Conservation (phyloP, 148 eudicot genomes). For the Euryodendron excelsum region DNA sequence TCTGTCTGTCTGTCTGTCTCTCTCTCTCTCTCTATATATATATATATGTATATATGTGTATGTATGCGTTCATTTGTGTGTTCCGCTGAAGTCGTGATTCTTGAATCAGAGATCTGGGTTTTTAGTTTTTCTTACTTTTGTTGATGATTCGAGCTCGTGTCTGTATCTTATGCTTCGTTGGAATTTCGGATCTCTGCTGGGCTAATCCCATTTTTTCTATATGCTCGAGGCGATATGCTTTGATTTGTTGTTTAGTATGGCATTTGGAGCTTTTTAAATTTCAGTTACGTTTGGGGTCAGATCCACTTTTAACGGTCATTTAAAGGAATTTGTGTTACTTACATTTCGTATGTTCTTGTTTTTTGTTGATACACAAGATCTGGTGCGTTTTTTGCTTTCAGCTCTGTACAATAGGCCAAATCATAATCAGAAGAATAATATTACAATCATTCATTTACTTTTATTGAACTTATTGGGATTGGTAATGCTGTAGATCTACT, state of each 20-base stretch:
- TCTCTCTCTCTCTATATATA: neutral
- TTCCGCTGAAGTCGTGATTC: neutral
- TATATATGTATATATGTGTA: neutral
- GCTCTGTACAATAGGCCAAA: too few relatives aligned
- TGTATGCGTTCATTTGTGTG: too few relatives aligned
- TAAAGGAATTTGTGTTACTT: neutral
- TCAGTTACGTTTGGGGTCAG: neutral
- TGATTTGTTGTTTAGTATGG: slow-evolving; percentile 18
- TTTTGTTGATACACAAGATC: neutral
- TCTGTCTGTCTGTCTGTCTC: too few relatives aligned
- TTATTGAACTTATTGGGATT: neutral
- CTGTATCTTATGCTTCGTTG: neutral
- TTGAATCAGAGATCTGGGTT: slow-evolving; percentile 2
- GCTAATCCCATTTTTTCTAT: slow-evolving; percentile 7
- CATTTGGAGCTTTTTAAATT: slow-evolving; percentile 5
- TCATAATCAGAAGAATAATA: neutral
- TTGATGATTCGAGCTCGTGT: slow-evolving; percentile 20
- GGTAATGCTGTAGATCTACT: slow-evolving; percentile 3
- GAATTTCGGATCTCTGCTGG: slow-evolving; percentile 9
- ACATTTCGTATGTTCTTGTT: neutral
- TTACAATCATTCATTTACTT: neutral
- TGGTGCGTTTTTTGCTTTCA: neutral
- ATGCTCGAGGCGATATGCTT: slow-evolving; percentile 11
- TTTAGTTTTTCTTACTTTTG: neutral
- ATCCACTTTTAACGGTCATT: neutral